These are phyloP conservation scores for Tilletiopsis washingtonensis DNA, from an alignment of 1,284 basidiomycete species.

Conservation along the genomic window DNA sequence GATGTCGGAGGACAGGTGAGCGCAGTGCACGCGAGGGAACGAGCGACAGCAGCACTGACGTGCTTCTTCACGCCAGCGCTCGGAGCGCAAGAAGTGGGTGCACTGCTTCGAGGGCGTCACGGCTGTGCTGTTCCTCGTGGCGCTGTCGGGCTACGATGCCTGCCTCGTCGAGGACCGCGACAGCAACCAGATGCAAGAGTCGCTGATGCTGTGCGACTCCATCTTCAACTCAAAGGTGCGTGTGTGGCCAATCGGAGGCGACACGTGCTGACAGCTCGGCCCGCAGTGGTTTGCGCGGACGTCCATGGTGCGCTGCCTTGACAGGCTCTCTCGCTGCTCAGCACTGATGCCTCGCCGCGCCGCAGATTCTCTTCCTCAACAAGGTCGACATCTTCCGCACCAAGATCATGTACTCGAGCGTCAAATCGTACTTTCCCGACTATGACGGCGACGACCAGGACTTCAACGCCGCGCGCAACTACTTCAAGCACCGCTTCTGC, in stretches of 20 bases:
- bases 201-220: constrained; percentile 89
- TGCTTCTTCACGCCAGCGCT: no score
- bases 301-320: constrained; percentile 75
- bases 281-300: constrained; percentile 78
- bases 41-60: no score
- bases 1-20: constrained; percentile 88
- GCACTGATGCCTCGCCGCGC: neutral
- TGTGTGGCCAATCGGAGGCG: neutral
- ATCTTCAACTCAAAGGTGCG: constrained; percentile 78
- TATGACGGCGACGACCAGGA: constrained; percentile 52
- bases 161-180: constrained; percentile 87
- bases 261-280: neutral
- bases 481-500: constrained; percentile 80
- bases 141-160: constrained; percentile 80
- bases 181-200: constrained; percentile 92
- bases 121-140: constrained; percentile 76
- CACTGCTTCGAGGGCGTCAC: constrained; percentile 55
- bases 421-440: constrained; percentile 62
- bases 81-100: constrained; percentile 55
- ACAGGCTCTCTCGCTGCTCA: constrained; percentile 8
- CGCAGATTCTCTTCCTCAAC: constrained; percentile 62
- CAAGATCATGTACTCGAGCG: constrained; percentile 72
- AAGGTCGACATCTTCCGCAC: constrained; percentile 68
- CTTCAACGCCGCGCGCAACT: constrained; percentile 68
- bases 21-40: constrained; percentile 77